phyloP scores from a whole-genome alignment of 2,329 filamentous ascomycete species.

The Endocalyx cinctus region DNA sequence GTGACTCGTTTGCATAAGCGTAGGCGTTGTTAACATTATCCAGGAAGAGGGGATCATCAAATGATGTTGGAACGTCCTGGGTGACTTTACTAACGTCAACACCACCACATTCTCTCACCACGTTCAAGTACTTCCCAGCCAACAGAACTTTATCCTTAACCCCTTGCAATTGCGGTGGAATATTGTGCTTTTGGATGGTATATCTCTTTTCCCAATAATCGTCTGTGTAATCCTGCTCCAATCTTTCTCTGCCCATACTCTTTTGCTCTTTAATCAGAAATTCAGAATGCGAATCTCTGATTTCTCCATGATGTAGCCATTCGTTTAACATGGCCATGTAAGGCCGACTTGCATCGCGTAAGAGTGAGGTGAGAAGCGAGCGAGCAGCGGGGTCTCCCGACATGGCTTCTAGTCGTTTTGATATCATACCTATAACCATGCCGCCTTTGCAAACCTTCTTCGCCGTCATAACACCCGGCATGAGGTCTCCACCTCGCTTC shows the following conservation, averaged over 20 bases:
- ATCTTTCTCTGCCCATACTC: constrained; percentile 82
- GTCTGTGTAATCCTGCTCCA: constrained; percentile 96
- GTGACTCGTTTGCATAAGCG: constrained; percentile 88
- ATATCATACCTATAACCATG: constrained; percentile 83
- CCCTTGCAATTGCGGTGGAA: constrained; percentile 84
- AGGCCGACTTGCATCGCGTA: constrained; percentile 84
- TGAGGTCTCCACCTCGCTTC: constrained; percentile 77
- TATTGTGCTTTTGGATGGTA: constrained; percentile 84
- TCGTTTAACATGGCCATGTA: constrained; percentile 99
- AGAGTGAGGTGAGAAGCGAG: constrained; percentile 71
- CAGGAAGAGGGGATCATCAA: constrained; percentile 86
- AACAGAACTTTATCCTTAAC: constrained; percentile 93
- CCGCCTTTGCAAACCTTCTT: constrained; percentile 98
- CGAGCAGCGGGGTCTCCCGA: constrained; percentile 89
- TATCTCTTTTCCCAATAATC: constrained; percentile 99
- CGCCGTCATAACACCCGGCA: constrained; percentile 70
- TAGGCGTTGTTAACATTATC: constrained; percentile 97
- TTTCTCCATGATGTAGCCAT: constrained; percentile 94
- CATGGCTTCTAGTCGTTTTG: constrained; percentile 79
- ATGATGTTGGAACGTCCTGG: constrained; percentile 82
- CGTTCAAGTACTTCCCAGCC: constrained; percentile 96
- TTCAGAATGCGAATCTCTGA: constrained; percentile 88
- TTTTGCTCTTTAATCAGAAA: constrained; percentile 95
- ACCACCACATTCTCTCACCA: constrained; percentile 93
- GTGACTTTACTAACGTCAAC: constrained; percentile 89